Conservation (phyloP, 139 green algal species). For the Chlorella sp. region DNA sequence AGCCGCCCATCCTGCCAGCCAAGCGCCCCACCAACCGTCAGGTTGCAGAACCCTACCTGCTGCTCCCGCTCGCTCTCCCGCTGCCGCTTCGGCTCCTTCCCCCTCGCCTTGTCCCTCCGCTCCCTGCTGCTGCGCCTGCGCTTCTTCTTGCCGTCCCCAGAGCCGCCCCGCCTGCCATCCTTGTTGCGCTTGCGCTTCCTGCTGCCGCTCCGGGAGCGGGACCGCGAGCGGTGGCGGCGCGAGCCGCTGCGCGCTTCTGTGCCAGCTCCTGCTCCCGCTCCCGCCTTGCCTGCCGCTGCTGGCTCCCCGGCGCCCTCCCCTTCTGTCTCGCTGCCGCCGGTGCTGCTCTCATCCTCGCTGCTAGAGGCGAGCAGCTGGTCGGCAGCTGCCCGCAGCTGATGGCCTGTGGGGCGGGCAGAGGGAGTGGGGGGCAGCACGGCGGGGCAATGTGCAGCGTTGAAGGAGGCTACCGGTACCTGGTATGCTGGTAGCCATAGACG, state of each 20-base stretch:
- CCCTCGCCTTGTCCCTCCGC: slow-evolving; percentile 12
- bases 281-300: neutral
- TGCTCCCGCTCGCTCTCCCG: slow-evolving; percentile 21
- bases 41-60: neutral
- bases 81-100: slow-evolving; percentile 21
- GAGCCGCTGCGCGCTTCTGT: too few relatives aligned
- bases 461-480: neutral
- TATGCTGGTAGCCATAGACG: too few relatives aligned
- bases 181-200: slow-evolving; percentile 4
- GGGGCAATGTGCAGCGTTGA: neutral
- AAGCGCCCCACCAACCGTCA: neutral
- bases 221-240: neutral
- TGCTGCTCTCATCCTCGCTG: slow-evolving; percentile 20
- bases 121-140: neutral
- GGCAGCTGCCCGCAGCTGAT: slow-evolving; percentile 27
- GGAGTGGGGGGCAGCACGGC: neutral
- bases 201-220: neutral
- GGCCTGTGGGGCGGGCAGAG: slow-evolving; percentile 17
- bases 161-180: neutral
- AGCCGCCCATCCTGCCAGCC: neutral
- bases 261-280: neutral
- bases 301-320: neutral
- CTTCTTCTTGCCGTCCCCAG: neutral
- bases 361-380: slow-evolving; percentile 43
- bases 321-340: neutral